Conservation (phyloP, 495 filamentous ascomycete species). For the Daldinia grandis region DNA sequence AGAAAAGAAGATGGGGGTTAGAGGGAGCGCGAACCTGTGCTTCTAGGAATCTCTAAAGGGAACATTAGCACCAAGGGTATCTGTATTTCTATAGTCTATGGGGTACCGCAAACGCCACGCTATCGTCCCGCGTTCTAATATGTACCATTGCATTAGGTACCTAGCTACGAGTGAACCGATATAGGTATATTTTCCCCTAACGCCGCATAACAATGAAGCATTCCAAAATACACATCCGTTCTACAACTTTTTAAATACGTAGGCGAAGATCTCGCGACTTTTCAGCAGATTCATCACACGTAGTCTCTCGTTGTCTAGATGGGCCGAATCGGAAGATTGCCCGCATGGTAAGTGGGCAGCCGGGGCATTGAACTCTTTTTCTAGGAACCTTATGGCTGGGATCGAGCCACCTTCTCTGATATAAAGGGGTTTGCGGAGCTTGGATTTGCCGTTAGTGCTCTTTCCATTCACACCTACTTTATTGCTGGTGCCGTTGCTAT, state of each 20-base stretch:
- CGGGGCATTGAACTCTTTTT: conserved; percentile 92
- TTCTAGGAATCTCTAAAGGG: not conserved
- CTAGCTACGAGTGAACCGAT: not conserved
- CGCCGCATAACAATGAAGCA: not conserved
- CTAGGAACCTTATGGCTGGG: conserved; percentile 89
- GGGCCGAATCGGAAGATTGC: conserved; percentile 91
- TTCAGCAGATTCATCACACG: conserved; percentile 88
- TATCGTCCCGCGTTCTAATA: not conserved
- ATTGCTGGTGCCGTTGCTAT: conserved; percentile 5
- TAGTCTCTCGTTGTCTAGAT: conserved; percentile 93
- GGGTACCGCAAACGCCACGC: conserved; percentile 22
- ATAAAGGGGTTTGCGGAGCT: conserved; percentile 72
- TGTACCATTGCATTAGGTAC: not conserved
- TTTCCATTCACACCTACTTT: conserved; percentile 2
- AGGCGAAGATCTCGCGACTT: conserved; percentile 88
- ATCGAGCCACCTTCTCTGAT: conserved; percentile 97
- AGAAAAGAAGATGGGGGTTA: not conserved
- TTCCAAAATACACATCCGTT: not conserved
- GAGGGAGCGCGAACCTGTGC: not conserved
- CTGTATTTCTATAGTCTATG: conserved; percentile 20
- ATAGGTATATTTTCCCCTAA: not conserved
- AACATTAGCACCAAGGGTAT: conserved; percentile 29
- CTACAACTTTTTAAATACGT: conserved; percentile 71
- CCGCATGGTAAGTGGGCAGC: conserved; percentile 95
- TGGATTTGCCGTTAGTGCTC: conserved; percentile 26